Conservation (phyloP, 768 basidiomycete species). For the Mycena chlorophos region DNA sequence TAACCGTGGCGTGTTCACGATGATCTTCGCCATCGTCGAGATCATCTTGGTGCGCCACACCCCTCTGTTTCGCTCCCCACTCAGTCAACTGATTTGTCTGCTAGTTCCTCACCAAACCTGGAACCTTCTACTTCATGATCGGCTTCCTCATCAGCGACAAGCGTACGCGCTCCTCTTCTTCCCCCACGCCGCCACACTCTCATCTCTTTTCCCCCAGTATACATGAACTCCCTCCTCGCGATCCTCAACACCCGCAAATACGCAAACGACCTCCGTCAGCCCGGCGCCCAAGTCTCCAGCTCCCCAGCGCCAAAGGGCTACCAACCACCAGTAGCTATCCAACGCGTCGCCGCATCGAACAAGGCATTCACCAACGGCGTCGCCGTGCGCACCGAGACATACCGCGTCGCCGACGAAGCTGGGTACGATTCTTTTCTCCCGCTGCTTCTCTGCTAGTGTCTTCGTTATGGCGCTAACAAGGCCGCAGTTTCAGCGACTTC, state of each 20-base stretch:
- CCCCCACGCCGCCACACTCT: background rate
- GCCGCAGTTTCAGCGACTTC: no score
- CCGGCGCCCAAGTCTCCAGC: no score
- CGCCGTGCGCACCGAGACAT: no score
- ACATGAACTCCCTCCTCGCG: background rate
- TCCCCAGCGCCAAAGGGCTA: no score
- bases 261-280: background rate
- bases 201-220: background rate
- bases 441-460: no score
- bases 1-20: conserved; percentile 1
- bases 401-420: no score
- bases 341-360: no score
- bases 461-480: no score
- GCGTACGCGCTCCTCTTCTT: background rate
- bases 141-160: background rate
- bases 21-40: background rate
- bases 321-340: no score
- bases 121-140: conserved; percentile 10
- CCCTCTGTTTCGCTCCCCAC: no score
- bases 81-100: background rate
- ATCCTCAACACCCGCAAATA: background rate
- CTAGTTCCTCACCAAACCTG: background rate
- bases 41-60: background rate
- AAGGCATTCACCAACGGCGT: no score
- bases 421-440: no score